phyloP scores from a whole-genome alignment of 352 stramenopile species.

The Peronosclerospora sorghi region DNA sequence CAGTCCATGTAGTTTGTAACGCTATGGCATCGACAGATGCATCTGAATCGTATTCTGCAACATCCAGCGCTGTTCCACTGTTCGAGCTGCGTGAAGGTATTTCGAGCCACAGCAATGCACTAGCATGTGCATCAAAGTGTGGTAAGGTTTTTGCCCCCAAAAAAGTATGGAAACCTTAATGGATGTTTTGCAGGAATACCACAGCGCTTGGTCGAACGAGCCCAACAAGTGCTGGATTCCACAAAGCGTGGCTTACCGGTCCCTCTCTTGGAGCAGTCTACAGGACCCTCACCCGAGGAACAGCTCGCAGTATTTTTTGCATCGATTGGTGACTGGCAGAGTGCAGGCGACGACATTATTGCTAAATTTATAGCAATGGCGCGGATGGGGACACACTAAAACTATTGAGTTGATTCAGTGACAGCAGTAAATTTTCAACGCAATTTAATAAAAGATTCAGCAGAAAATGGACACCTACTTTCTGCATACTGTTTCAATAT shows the following conservation, averaged over 20 bases:
- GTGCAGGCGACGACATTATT: constrained; percentile 27
- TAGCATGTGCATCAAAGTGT: constrained; percentile 51
- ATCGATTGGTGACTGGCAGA: constrained; percentile 42
- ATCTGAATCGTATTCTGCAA: constrained; percentile 9
- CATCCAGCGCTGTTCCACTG: constrained; percentile 27
- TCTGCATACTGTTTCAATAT: constrained; percentile 31
- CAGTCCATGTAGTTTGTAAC: constrained; percentile 26
- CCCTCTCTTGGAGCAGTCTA: constrained; percentile 10
- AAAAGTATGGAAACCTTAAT: constrained; percentile 1
- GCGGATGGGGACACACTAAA: constrained; percentile 27
- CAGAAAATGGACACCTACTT: constrained; percentile 9
- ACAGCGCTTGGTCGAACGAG: constrained; percentile 27
- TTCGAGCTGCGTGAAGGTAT: constrained; percentile 54
- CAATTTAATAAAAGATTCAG: constrained; percentile 1
- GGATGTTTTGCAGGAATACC: constrained; percentile 29
- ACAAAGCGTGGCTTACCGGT: constrained; percentile 19
- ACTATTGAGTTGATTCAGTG: constrained; percentile 5
- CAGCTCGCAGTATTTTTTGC: constrained; percentile 34
- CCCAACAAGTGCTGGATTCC: constrained; percentile 32
- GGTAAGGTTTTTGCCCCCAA: constrained; percentile 27
- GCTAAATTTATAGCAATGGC: constrained; percentile 44
- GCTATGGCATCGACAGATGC: constrained; percentile 42
- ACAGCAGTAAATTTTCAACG: not conserved
- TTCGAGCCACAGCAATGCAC: constrained; percentile 58
- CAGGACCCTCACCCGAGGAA: constrained; percentile 27